A percentile compares a stretch with the other conserved stretches of the same genome.
Evolutionary conservation across 495 filamentous ascomycete genomes (phyloP).

Genomic region (Aspergillus leporis): DNA sequence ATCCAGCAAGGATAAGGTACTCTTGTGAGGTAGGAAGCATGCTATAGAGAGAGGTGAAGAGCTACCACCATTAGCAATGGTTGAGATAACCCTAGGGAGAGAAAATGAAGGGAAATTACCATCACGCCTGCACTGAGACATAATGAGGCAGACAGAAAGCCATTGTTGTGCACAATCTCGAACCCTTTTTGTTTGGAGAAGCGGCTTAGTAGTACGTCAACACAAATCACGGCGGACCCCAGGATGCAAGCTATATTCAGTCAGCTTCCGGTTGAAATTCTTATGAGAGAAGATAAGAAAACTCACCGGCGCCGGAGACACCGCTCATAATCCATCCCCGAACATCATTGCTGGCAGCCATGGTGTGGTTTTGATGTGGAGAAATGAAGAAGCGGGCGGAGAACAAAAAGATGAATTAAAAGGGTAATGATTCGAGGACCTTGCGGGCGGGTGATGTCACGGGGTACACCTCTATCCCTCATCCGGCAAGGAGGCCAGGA

Average conservation of each 20-base stretch:
- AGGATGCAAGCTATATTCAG: constrained; percentile 66
- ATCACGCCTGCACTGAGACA: constrained; percentile 97
- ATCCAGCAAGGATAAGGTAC: constrained; percentile 69
- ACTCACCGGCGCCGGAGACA: constrained; percentile 76
- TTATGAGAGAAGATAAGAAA: background rate
- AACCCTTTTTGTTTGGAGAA: constrained; percentile 75
- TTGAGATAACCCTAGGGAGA: constrained; percentile 11
- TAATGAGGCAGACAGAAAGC: constrained; percentile 82
- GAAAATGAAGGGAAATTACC: constrained; percentile 52
- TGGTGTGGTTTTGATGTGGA: constrained; percentile 23
- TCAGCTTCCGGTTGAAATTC: background rate
- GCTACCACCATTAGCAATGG: constrained; percentile 46
- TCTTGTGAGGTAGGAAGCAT: constrained; percentile 85
- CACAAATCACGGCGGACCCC: constrained; percentile 82
- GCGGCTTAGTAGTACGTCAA: constrained; percentile 72
- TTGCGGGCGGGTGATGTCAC: constrained; percentile 5
- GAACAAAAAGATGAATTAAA: constrained; percentile 7
- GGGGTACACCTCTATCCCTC: background rate
- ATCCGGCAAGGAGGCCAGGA: too few relatives aligned
- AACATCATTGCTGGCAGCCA: constrained; percentile 71
- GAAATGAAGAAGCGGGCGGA: constrained; percentile 14
- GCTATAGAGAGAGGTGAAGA: constrained; percentile 91
- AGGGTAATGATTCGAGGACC: constrained; percentile 3
- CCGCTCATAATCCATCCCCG: constrained; percentile 91
- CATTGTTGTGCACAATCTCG: constrained; percentile 83